Evolutionary conservation across 768 basidiomycete genomes (phyloP), one percentile per base, ranked within the genome.

Genomic region (Phlegmacium glaucopus): DNA sequence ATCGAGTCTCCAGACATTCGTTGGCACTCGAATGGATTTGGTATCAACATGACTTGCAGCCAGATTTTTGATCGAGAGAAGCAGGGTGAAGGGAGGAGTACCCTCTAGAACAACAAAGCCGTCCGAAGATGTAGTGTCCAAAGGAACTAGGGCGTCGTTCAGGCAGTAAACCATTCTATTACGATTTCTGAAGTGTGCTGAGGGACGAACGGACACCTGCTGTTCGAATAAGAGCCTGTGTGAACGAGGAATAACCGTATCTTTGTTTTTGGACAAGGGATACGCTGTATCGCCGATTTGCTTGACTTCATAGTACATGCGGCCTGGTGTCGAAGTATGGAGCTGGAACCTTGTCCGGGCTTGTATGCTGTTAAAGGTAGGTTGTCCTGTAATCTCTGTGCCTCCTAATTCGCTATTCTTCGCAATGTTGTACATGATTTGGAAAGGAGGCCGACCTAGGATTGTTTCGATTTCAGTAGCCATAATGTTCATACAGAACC

Each of bases 251-350:
- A 89, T 85, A 42, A 83, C 68, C 16, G 69, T 67, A 51, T 77
- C 69, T 61, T 74, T 77, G 69, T 80, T 81, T 51, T 85, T 80
- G 15, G 81, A 76, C 18, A 92, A 75, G 9, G 89, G 88, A 63
- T 94, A 94, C 6, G 88, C 83, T 0, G 82, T 74, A 61, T 97
- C 94, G 4, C 88, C 90, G 26, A 96, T 79, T 59, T 89, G 87
- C 54, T 90, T 85, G 52, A 97, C 86, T 62, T 94, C 90, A 58
- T 96, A 97, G 60, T 84, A 90, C 61, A 93, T 84, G 39, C 83
- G 78, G 6, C 92, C 92, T 10, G 90, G 75, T 16, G 77, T 78
- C 0, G 82, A 78, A 0, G 90, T 93, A 47, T 83, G 87, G 15
- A 94, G 71, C 52, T 91, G 87, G 70, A 94, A 87, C 39, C 88